Evolutionary conservation across 179 eudicot genomes (phyloP), one percentile per base, ranked within the genome.

Genomic region (Gypsophila paniculata): DNA sequence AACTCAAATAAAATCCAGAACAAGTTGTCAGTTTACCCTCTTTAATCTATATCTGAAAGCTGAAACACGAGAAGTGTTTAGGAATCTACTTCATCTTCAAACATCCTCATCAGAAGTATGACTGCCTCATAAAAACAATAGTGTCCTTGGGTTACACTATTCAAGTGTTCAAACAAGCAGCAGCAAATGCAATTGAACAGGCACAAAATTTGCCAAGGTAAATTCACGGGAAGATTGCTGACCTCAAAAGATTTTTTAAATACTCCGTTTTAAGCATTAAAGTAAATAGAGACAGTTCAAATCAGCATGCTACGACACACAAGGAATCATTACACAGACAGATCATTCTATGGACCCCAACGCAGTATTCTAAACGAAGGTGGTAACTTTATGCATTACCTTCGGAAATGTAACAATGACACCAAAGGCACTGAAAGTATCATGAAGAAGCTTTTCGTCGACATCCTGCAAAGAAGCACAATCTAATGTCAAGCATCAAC

Each of bases 401-500:
- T 90, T 91, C 12, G 97, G 96, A 63, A 88, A 90, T 73, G 96
- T 74, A 69, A 92, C 96, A 80, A 94, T 90, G 65, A 88, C 96
- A 72, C 99, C 97, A 83, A 94, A 92, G n/a, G 99, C 99, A 78
- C 90, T 94, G 86, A 94, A 94, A 76, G 97, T 94, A 75, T 94
- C 99, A 68, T 94, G 86, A 18, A 94, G 83, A 68, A 94, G 90
- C 67, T 94, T 91, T 86, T 94, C 99, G 79, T 94, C 96, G 23
- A 94, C 99, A 79, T 91, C 99, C 97, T 91, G 84, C 75, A 87
- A 77, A 38, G 71, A 60, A 14, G 72, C 12, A 53, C 39, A 39
- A 13, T n/a, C 4, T 22, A 8, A 71, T 32, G 38, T 68, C 60
- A 65, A 23, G 6, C 29, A 12, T 34, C 29, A 11, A n/a, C 7